phyloP scores from a whole-genome alignment of 2,329 filamentous ascomycete species.

The Coniochaeta pulveracea region DNA sequence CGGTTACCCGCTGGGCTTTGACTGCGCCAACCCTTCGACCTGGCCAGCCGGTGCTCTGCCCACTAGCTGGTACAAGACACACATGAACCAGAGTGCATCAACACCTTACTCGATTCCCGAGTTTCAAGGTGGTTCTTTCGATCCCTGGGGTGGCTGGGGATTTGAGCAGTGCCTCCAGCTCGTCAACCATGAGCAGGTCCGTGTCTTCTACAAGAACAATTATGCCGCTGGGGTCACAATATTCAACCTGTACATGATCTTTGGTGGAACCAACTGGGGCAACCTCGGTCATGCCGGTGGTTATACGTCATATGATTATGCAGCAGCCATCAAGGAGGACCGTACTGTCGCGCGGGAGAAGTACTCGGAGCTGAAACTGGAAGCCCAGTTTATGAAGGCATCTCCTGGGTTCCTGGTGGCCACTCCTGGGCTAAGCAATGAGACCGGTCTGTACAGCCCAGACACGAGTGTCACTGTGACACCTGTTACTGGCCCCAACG shows the following conservation, averaged over 20 bases:
- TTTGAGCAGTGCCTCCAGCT: slow-evolving; percentile 56
- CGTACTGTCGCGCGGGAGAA: slow-evolving; percentile 60
- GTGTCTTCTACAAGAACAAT: slow-evolving; percentile 72
- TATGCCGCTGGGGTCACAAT: slow-evolving; percentile 55
- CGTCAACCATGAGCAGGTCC: slow-evolving; percentile 61
- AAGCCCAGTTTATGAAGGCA: slow-evolving; percentile 63
- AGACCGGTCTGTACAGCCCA: slow-evolving; percentile 38
- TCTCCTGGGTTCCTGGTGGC: slow-evolving; percentile 59
- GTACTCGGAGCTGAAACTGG: slow-evolving; percentile 67
- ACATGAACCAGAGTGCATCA: slow-evolving; percentile 48
- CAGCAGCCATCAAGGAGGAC: slow-evolving; percentile 39
- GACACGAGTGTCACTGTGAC: slow-evolving; percentile 46
- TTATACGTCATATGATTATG: slow-evolving; percentile 48
- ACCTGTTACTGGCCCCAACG: slow-evolving; percentile 41
- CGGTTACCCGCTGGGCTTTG: slow-evolving; percentile 48
- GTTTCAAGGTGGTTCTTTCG: slow-evolving; percentile 51
- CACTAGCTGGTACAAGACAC: slow-evolving; percentile 38
- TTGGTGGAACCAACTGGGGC: slow-evolving; percentile 76
- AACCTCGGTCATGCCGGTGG: slow-evolving; percentile 61
- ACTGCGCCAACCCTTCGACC: slow-evolving; percentile 46
- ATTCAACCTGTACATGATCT: slow-evolving; percentile 68
- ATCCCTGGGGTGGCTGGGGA: slow-evolving; percentile 63
- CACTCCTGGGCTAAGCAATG: slow-evolving; percentile 34
- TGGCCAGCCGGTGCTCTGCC: slow-evolving; percentile 50
- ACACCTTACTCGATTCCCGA: slow-evolving; percentile 57